These are phyloP conservation scores for Lactarius pseudohatsudake DNA, from an alignment of 768 basidiomycete genomes.

Conservation along the genomic window DNA sequence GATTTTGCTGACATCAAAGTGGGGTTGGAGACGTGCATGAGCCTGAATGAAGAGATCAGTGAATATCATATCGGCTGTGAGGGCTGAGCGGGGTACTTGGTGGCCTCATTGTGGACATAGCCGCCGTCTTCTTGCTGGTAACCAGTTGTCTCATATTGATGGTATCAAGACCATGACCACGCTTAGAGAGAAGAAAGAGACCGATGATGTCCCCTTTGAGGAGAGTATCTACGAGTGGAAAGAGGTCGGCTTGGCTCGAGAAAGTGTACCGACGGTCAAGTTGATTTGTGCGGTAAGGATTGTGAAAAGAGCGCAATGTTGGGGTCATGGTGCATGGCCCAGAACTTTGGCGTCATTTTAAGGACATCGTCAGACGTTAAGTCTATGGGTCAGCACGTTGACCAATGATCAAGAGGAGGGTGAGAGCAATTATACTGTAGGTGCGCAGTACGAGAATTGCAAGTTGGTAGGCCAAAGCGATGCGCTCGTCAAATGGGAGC, in stretches of 20 bases:
- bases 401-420: background rate
- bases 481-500: slow-evolving; percentile 9
- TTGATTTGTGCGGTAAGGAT: slow-evolving; percentile 54
- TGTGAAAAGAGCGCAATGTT: slow-evolving; percentile 50
- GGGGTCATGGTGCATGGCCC: slow-evolving; percentile 55
- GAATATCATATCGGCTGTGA: slow-evolving; percentile 9
- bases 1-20: slow-evolving; percentile 53
- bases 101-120: slow-evolving; percentile 55
- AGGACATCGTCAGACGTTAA: slow-evolving; percentile 50
- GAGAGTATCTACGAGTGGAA: slow-evolving; percentile 47
- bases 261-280: slow-evolving; percentile 53
- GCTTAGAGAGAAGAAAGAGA: slow-evolving; percentile 37
- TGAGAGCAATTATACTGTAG: slow-evolving; percentile 9
- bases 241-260: slow-evolving; percentile 50
- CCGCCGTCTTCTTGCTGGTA: slow-evolving; percentile 46
- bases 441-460: slow-evolving; percentile 13
- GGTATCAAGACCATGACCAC: slow-evolving; percentile 58
- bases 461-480: slow-evolving; percentile 18
- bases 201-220: slow-evolving; percentile 50
- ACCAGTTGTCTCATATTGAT: slow-evolving; percentile 64
- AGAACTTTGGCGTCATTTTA: slow-evolving; percentile 49
- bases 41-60: slow-evolving; percentile 38
- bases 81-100: slow-evolving; percentile 36
- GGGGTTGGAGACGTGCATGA: slow-evolving; percentile 60
- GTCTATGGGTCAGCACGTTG: slow-evolving; percentile 27